These are phyloP conservation scores for Gastroboletus turbinatus DNA, from an alignment of 1,284 basidiomycete genomes.

Conservation along the genomic window DNA sequence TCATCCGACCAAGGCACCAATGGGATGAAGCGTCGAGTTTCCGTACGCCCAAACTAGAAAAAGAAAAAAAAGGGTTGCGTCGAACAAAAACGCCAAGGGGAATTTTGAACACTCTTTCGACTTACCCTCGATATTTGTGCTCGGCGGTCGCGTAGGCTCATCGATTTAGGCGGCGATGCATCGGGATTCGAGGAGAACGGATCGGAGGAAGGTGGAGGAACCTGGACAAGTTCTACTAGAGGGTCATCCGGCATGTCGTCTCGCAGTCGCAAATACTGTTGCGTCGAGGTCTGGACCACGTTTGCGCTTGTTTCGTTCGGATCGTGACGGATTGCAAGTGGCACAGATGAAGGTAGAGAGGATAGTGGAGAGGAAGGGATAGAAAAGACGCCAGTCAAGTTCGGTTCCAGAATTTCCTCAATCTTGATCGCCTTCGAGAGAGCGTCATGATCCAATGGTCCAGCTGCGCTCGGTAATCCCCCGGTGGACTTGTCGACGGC, in stretches of 20 bases:
- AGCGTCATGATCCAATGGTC: not conserved
- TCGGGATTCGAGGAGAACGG: conserved; percentile 4
- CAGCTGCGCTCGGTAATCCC: not conserved
- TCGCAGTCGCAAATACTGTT: not conserved
- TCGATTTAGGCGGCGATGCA: conserved; percentile 21
- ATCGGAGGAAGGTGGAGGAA: not conserved
- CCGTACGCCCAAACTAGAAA: conserved; percentile 25
- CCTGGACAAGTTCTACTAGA: not conserved
- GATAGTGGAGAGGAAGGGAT: conserved; percentile 20
- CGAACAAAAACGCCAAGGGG: not conserved
- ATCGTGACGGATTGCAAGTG: not conserved
- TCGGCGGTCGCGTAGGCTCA: conserved; percentile 32
- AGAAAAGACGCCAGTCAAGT: conserved; percentile 15
- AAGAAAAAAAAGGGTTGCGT: not conserved
- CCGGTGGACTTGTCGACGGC: not conserved
- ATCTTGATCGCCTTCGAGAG: conserved; percentile 18
- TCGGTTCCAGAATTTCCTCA: conserved; percentile 17
- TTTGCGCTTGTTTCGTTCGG: not conserved
- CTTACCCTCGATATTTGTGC: conserved; percentile 32
- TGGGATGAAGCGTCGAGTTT: conserved; percentile 32
- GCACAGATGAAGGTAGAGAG: conserved; percentile 7
- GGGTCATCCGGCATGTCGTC: not conserved
- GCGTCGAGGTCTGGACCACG: not conserved
- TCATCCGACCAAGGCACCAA: conserved; percentile 33
- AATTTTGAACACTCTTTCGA: not conserved